Conservation (phyloP, 805 yeast species). For the Saccharomycopsis lassenensis region DNA sequence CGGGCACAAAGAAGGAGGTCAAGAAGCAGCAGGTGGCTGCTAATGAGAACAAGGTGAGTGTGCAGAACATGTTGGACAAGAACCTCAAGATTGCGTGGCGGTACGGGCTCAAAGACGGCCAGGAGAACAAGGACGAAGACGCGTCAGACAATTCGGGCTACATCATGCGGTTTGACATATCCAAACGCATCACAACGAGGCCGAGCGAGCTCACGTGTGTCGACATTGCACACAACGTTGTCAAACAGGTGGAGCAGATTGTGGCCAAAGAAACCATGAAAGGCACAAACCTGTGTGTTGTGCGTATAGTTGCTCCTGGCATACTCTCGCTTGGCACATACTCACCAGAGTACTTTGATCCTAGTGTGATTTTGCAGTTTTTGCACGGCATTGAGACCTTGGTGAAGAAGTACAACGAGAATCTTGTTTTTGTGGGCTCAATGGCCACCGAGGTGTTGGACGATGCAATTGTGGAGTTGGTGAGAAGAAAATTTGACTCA, state of each 20-base stretch:
- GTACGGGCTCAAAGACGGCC: conserved; percentile 46
- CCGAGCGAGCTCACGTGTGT: too few relatives aligned
- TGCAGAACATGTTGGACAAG: conserved; percentile 46
- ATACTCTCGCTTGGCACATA: conserved; percentile 71
- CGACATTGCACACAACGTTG: too few relatives aligned
- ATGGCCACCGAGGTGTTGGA: conserved; percentile 59
- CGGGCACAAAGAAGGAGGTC: conserved; percentile 56
- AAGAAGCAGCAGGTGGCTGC: conserved; percentile 46
- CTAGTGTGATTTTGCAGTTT: conserved; percentile 45
- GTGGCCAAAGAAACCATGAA: conserved; percentile 27
- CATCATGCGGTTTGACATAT: conserved; percentile 64
- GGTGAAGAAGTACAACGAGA: conserved; percentile 33
- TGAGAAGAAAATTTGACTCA: conserved; percentile 54
- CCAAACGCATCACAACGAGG: too few relatives aligned
- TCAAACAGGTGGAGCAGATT: conserved; percentile 33
- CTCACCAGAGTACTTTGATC: conserved; percentile 35
- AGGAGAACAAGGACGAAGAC: conserved; percentile 20
- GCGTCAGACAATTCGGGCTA: conserved; percentile 35
- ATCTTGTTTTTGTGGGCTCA: conserved; percentile 42
- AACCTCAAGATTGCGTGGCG: conserved; percentile 92
- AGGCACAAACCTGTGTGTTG: conserved; percentile 29
- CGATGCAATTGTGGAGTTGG: conserved; percentile 33
- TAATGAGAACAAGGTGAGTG: conserved; percentile 55
- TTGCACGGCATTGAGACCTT: conserved; percentile 47
- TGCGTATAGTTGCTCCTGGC: conserved; percentile 67